phyloP scores from a whole-genome alignment of 345 rosid species.

The Hevea brasiliensis region DNA sequence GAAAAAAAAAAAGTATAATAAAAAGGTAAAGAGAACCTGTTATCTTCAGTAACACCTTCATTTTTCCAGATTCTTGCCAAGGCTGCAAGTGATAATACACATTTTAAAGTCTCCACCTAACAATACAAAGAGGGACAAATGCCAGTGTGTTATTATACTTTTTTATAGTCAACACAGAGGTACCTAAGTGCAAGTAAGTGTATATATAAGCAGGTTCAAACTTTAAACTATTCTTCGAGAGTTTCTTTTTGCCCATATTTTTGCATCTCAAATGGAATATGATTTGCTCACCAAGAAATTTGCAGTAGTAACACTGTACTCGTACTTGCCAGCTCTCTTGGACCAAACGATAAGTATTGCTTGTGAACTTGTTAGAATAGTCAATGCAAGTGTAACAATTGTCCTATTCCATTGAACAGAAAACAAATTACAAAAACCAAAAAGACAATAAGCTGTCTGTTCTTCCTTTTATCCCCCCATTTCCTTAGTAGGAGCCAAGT shows the following conservation, averaged over 20 bases:
- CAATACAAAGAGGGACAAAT: slow-evolving; percentile 9
- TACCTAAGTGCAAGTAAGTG: neutral
- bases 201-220: neutral
- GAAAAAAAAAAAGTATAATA: neutral
- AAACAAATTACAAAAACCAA: neutral
- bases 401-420: slow-evolving; percentile 41
- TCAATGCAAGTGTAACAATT: slow-evolving; percentile 76
- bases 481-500: neutral
- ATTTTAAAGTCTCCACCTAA: slow-evolving; percentile 95
- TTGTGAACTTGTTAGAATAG: slow-evolving; percentile 92
- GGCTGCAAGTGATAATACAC: slow-evolving; percentile 81
- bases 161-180: neutral
- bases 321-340: slow-evolving; percentile 96
- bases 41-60: slow-evolving; percentile 90
- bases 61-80: slow-evolving; percentile 74
- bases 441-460: neutral
- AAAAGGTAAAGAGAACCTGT: slow-evolving; percentile 45
- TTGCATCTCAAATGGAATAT: neutral
- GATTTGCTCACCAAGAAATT: slow-evolving; percentile 73
- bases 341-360: slow-evolving; percentile 98
- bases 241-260: neutral
- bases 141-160: neutral
- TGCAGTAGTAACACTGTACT: slow-evolving; percentile 94
- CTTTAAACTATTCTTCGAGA: neutral
- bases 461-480: neutral